Conservation (phyloP, 768 basidiomycete species). For the Lenzites betulinus region DNA sequence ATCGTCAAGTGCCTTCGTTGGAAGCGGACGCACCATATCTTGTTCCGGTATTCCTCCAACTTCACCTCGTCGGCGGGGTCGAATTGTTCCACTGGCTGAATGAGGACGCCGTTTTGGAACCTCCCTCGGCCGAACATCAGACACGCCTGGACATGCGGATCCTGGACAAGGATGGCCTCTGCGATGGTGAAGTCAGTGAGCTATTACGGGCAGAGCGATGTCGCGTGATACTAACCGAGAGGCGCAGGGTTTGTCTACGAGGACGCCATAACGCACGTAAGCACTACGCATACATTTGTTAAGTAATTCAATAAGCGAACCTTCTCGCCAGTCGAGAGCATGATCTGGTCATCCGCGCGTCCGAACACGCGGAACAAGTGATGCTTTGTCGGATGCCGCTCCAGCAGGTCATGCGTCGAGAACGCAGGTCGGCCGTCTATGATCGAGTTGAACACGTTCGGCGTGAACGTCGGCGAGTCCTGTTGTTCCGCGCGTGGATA, state of each 20-base stretch:
- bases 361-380: constrained; percentile 43
- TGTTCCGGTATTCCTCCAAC: constrained; percentile 36
- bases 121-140: constrained; percentile 46
- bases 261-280: not conserved
- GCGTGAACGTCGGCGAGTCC: constrained; percentile 19
- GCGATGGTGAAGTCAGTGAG: not conserved
- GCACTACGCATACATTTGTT: not conserved
- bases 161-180: constrained; percentile 40
- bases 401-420: constrained; percentile 44
- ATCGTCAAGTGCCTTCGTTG: not conserved
- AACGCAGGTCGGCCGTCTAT: constrained; percentile 37
- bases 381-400: constrained; percentile 43
- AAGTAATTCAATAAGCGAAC: constrained; percentile 19
- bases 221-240: constrained; percentile 29
- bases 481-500: not conserved
- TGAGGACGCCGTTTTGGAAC: constrained; percentile 43
- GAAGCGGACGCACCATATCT: constrained; percentile 34
- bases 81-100: constrained; percentile 39
- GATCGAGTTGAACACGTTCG: constrained; percentile 21
- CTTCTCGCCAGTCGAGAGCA: constrained; percentile 46
- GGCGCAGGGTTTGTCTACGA: constrained; percentile 42
- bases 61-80: constrained; percentile 34
- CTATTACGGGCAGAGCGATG: too few relatives aligned
- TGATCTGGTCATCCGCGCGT: constrained; percentile 49
- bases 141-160: constrained; percentile 35